Conservation (phyloP, 306 rosid genomes). For the Inga oerstediana region DNA sequence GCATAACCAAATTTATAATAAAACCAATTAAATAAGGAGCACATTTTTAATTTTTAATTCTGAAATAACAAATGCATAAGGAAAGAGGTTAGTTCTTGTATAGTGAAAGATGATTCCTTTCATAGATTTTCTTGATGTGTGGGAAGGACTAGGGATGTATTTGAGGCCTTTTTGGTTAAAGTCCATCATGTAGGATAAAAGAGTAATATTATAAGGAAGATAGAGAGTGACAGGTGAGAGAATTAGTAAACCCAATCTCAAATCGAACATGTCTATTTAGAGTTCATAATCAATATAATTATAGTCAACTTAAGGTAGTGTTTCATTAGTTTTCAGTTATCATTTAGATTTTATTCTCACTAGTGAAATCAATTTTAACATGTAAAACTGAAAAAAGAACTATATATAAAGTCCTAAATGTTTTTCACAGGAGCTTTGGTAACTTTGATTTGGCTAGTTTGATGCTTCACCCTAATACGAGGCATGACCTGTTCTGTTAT, state of each 20-base stretch:
- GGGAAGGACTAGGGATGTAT: background rate
- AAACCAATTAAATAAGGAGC: background rate
- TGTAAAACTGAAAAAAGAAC: background rate
- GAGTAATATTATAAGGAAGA: background rate
- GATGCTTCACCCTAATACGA: background rate
- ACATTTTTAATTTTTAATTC: no score
- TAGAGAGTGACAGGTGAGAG: background rate
- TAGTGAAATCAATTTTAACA: background rate
- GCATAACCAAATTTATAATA: background rate
- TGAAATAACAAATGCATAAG: background rate
- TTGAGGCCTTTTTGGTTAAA: background rate
- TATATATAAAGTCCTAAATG: background rate
- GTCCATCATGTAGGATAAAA: background rate
- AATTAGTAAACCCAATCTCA: background rate
- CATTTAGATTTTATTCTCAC: background rate
- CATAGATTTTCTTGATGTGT: background rate
- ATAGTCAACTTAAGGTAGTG: background rate
- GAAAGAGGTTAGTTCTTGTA: background rate
- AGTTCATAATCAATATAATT: background rate
- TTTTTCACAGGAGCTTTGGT: background rate
- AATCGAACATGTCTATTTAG: background rate
- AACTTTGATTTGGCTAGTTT: slow-evolving; percentile 2
- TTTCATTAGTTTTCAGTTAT: background rate
- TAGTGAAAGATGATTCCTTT: background rate
- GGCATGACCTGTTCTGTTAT: background rate